Percentiles rank a stretch among this genome's conserved stretches.
phyloP scores from a whole-genome alignment of 2,329 filamentous ascomycete genomes.

The Beauveria sp. region DNA sequence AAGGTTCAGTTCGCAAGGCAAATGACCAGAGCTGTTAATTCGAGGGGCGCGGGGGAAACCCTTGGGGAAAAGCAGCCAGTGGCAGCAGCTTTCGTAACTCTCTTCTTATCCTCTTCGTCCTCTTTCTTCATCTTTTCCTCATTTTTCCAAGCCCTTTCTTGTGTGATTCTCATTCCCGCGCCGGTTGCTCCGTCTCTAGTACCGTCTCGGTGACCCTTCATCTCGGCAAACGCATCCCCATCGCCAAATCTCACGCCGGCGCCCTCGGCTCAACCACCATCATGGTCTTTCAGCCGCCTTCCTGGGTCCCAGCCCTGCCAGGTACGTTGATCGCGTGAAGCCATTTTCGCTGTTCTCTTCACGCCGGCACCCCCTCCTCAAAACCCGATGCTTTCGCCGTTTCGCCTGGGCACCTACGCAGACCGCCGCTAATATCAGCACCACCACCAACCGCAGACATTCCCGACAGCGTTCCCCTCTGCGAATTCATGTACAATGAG shows the following conservation, averaged over 20 bases:
- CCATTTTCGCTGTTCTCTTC: too few species aligned
- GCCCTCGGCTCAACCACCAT: background rate
- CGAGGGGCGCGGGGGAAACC: too few species aligned
- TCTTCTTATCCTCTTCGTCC: background rate
- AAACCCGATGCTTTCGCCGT: too few species aligned
- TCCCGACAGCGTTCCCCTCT: slow-evolving; percentile 67
- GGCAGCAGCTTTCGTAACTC: background rate
- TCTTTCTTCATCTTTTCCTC: background rate
- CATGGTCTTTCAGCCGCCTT: slow-evolving; percentile 53
- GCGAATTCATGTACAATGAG: slow-evolving; percentile 71
- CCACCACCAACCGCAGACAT: slow-evolving; percentile 34
- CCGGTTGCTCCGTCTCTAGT: too few species aligned
- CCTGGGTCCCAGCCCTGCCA: slow-evolving; percentile 55
- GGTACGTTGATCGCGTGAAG: slow-evolving; percentile 27
- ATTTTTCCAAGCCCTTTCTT: background rate
- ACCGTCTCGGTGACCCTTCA: too few species aligned
- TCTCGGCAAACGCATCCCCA: background rate
- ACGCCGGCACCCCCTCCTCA: too few species aligned
- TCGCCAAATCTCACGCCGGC: background rate
- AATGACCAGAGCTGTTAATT: too few species aligned
- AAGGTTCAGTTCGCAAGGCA: too few species aligned
- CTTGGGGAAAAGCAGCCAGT: too few species aligned
- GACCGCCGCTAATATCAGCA: background rate
- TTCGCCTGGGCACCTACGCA: too few species aligned
- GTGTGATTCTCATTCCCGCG: too few species aligned